Percentiles rank a stretch among this genome's conserved stretches.
phyloP scores from a whole-genome alignment of 345 rosid genomes.

The Garcia nutans region DNA sequence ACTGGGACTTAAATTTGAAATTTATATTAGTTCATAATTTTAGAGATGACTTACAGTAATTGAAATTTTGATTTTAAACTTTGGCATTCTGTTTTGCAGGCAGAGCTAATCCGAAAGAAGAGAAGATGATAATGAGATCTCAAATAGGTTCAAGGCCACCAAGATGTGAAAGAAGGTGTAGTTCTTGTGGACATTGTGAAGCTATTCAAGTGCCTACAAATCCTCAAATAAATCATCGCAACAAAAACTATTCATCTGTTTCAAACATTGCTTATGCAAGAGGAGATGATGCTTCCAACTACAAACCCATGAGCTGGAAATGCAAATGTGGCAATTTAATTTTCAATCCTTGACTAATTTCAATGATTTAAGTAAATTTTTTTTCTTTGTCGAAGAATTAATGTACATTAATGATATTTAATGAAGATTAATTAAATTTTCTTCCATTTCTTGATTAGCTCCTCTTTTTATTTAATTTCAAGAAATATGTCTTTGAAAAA shows the following conservation, averaged over 20 bases:
- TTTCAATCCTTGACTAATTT: slow-evolving; percentile 58
- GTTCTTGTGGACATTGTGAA: slow-evolving; percentile 71
- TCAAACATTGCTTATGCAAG: slow-evolving; percentile 44
- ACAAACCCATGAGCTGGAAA: slow-evolving; percentile 96
- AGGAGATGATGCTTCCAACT: slow-evolving; percentile 65
- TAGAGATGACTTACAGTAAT: too few species aligned
- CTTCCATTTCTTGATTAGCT: background rate
- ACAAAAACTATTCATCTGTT: slow-evolving; percentile 25
- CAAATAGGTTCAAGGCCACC: slow-evolving; percentile 91
- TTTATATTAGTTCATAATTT: too few species aligned
- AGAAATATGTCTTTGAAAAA: too few species aligned
- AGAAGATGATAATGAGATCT: slow-evolving; percentile 46
- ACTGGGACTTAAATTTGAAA: too few species aligned
- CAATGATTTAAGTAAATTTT: background rate
- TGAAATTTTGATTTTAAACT: too few species aligned
- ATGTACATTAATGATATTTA: background rate
- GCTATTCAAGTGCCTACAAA: slow-evolving; percentile 89
- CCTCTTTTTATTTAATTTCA: too few species aligned
- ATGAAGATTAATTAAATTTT: background rate
- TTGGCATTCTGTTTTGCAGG: slow-evolving; percentile 40
- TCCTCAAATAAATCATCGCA: slow-evolving; percentile 45
- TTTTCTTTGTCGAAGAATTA: background rate
- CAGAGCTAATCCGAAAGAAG: slow-evolving; percentile 49
- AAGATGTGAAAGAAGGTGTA: slow-evolving; percentile 79
- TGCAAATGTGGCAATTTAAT: slow-evolving; percentile 92